Percentiles rank a stretch among this genome's conserved stretches.
These are phyloP conservation scores for Hortiboletus campestris DNA, from an alignment of 768 basidiomycete species.

Conservation along the genomic window DNA sequence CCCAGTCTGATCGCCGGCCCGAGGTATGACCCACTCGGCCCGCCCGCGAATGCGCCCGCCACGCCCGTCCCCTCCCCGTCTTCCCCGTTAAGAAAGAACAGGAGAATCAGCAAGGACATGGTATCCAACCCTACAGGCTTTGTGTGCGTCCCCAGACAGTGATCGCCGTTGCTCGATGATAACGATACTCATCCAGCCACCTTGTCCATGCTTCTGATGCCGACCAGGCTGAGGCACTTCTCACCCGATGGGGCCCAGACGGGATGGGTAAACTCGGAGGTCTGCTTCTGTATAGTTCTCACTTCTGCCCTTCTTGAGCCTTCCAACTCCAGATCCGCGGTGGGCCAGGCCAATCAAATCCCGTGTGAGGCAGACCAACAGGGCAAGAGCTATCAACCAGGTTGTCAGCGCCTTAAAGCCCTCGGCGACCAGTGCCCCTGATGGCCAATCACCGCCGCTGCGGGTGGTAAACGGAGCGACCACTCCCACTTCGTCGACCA, in stretches of 20 bases:
- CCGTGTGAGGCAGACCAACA: constrained; percentile 62
- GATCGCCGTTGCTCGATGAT: constrained; percentile 13
- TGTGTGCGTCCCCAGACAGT: constrained; percentile 54
- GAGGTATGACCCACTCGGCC: constrained; percentile 58
- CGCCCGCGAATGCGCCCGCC: neutral
- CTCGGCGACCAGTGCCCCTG: constrained; percentile 42
- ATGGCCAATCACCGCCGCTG: constrained; percentile 50
- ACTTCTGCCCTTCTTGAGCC: constrained; percentile 24
- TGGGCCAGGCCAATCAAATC: constrained; percentile 91
- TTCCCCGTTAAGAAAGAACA: constrained; percentile 48
- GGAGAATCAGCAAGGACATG: constrained; percentile 84
- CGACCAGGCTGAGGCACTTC: constrained; percentile 82
- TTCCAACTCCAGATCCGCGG: constrained; percentile 60
- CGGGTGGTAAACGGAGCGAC: constrained; percentile 81
- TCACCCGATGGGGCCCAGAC: constrained; percentile 87
- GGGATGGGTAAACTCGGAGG: constrained; percentile 86
- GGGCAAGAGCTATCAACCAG: constrained; percentile 73
- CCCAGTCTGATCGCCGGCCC: constrained; percentile 52
- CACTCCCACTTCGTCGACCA: constrained; percentile 63
- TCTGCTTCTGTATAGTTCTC: constrained; percentile 36
- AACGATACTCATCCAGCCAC: constrained; percentile 53
- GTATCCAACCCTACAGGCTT: constrained; percentile 81
- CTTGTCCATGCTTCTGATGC: constrained; percentile 89
- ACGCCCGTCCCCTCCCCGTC: constrained; percentile 30
- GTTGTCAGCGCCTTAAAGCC: constrained; percentile 70